Evolutionary conservation across 108 stramenopile species (phyloP).

Genomic region (Poteriospumella lacustris): DNA sequence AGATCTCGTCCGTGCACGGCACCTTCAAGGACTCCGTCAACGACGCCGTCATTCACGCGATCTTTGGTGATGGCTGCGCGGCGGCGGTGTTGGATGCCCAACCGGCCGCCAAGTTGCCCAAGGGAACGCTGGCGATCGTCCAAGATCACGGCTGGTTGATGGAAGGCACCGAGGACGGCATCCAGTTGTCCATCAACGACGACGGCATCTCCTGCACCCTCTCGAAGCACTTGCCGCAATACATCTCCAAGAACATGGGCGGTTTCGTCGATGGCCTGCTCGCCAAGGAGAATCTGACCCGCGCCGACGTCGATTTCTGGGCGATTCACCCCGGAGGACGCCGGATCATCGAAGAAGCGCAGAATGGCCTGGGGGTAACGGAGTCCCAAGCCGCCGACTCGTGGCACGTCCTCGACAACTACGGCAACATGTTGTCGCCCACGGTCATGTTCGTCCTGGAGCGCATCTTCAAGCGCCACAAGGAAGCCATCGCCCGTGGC

Average conservation of each 20-base stretch:
- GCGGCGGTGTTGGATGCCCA: constrained; percentile 37
- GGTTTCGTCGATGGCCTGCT: constrained; percentile 46
- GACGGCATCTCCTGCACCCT: constrained; percentile 53
- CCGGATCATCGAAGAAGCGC: constrained; percentile 52
- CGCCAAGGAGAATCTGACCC: constrained; percentile 36
- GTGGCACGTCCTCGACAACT: constrained; percentile 43
- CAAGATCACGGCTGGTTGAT: constrained; percentile 53
- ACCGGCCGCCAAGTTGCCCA: constrained; percentile 35
- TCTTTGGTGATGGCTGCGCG: constrained; percentile 49
- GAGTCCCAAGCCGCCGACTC: constrained; percentile 51
- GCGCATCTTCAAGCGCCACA: constrained; percentile 45
- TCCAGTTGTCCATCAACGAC: constrained; percentile 49
- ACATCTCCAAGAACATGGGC: constrained; percentile 55
- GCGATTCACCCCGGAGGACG: constrained; percentile 51
- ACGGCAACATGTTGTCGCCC: constrained; percentile 54
- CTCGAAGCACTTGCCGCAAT: constrained; percentile 50
- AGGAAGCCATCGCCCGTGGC: constrained; percentile 34
- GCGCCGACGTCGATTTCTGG: constrained; percentile 50
- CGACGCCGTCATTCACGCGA: constrained; percentile 50
- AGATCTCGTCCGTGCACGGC: constrained; percentile 49
- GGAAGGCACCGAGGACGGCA: constrained; percentile 54
- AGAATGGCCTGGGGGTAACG: constrained; percentile 47
- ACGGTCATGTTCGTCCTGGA: constrained; percentile 50
- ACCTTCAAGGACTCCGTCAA: constrained; percentile 53
- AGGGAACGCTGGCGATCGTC: constrained; percentile 47